Base-by-base conservation (phyloP, 225 moss, liverwort and hornwort genomes). In the Neckera pumila region DNA sequence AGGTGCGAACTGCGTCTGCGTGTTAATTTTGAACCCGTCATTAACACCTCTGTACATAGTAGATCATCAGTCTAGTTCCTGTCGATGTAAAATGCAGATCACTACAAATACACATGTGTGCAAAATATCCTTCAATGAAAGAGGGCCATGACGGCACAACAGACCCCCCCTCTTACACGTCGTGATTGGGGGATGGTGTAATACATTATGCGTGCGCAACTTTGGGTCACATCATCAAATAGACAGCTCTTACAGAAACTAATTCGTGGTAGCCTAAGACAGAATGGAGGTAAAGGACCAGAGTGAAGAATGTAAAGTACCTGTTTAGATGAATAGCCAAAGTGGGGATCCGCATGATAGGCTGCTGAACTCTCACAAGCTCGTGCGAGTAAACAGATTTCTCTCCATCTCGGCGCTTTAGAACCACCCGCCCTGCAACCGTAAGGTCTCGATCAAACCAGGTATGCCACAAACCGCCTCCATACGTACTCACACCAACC, bases 391-490 rank as follows among this genome's bases (percentile, higher is more conserved):
- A 94, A 71, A 66, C 56, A 54, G 66, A 61, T 61, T 89, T 84
- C 76, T 92, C 94, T 38, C 86, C 93, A 82, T 83, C 88, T 90
- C 81, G 86, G 78, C 95, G 92, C 87, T 93, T 96, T 28, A 97
- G 84, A 85, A 99, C 93, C 87, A 96, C 97, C 87, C 98, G 95
- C 36, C 98, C 98, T n/a, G 97, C 98, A 66, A 99, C 91, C 51
- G 95, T 95, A 79, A 99, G 91, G 92, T 99, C 98, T 83, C 98
- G 94, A 90, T 99, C 98, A 92, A 99, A 99, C 98, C 98, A 99
- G 40, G 98, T 95, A 86, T 99, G 95, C 98, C 98, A 99, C 87
- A 99, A 92, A 79, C 98, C 98, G 56, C 96, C 96, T 90, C 98
- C 98, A 91, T 99, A 99, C 56, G 94, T 95, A 91, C 94, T 93